Evolutionary conservation across 2,329 filamentous ascomycete species (phyloP).

Genomic region (Verruconis gallopava): DNA sequence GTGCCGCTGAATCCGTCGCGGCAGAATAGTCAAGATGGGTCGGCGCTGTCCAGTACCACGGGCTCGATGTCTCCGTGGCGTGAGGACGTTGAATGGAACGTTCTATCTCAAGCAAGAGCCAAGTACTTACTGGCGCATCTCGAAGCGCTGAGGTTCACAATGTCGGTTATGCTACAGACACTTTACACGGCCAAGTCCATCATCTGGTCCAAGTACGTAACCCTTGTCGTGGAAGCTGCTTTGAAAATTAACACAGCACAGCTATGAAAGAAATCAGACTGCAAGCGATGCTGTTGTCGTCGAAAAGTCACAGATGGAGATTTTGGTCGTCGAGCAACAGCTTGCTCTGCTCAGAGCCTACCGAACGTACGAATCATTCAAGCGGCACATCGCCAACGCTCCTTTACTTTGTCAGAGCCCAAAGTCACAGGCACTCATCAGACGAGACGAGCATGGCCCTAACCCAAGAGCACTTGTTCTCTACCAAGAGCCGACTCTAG

Average conservation of each 20-base stretch:
- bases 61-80: neutral
- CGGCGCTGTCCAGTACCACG: neutral
- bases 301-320: slow-evolving; percentile 24
- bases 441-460: slow-evolving; percentile 17
- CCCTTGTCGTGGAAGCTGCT: no score
- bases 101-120: slow-evolving; percentile 15
- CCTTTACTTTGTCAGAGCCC: slow-evolving; percentile 5
- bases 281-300: slow-evolving; percentile 21
- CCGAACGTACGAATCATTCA: slow-evolving; percentile 14
- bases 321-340: slow-evolving; percentile 27
- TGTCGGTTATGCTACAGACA: slow-evolving; percentile 26
- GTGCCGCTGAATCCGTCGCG: slow-evolving; percentile 11
- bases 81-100: slow-evolving; percentile 10
- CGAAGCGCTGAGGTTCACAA: slow-evolving; percentile 21
- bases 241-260: neutral
- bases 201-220: slow-evolving; percentile 24
- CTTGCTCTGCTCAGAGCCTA: slow-evolving; percentile 20
- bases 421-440: slow-evolving; percentile 3
- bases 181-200: slow-evolving; percentile 26
- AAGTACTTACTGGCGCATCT: slow-evolving; percentile 23
- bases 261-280: slow-evolving; percentile 14
- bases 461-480: slow-evolving; percentile 17
- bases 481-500: slow-evolving; percentile 20
- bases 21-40: neutral
- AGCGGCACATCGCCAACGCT: neutral